Conservation (phyloP, 306 rosid genomes). For the Gleditsia sinensis region DNA sequence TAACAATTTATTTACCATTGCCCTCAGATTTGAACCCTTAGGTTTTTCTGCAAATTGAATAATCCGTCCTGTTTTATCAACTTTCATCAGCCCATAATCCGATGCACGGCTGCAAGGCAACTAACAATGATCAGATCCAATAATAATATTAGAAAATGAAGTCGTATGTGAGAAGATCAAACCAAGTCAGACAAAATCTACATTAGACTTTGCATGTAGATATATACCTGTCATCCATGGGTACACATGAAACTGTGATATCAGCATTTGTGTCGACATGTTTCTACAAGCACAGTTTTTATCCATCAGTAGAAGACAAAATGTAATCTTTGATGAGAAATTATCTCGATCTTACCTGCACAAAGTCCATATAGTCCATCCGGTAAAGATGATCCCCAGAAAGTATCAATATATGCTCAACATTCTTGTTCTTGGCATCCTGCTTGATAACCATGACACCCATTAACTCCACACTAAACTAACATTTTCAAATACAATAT, state of each 20-base stretch:
- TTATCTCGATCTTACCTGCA: slow-evolving; percentile 55
- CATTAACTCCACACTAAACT: slow-evolving; percentile 10
- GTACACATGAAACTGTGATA: slow-evolving; percentile 81
- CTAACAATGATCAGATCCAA: slow-evolving; percentile 31
- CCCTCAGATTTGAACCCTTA: slow-evolving; percentile 79
- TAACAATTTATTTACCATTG: slow-evolving; percentile 66
- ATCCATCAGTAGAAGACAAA: slow-evolving; percentile 1
- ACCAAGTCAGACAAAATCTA: neutral
- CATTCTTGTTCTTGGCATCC: slow-evolving; percentile 81
- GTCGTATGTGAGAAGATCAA: neutral
- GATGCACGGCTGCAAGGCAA: slow-evolving; percentile 78
- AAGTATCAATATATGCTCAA: slow-evolving; percentile 74
- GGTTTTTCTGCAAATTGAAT: slow-evolving; percentile 92
- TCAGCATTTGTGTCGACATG: slow-evolving; percentile 77
- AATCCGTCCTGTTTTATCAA: slow-evolving; percentile 67
- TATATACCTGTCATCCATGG: slow-evolving; percentile 87
- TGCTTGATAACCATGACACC: slow-evolving; percentile 30
- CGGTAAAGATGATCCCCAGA: slow-evolving; percentile 91
- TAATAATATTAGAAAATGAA: neutral
- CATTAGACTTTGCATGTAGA: neutral
- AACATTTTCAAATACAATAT: neutral
- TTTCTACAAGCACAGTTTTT: slow-evolving; percentile 48
- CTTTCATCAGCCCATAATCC: slow-evolving; percentile 91
- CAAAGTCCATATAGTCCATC: slow-evolving; percentile 83
- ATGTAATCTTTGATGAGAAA: neutral